Percentiles rank a stretch among this genome's conserved stretches.
These are phyloP conservation scores for Dactylellina cionopaga DNA, from an alignment of 2,329 filamentous ascomycete species.

Conservation along the genomic window DNA sequence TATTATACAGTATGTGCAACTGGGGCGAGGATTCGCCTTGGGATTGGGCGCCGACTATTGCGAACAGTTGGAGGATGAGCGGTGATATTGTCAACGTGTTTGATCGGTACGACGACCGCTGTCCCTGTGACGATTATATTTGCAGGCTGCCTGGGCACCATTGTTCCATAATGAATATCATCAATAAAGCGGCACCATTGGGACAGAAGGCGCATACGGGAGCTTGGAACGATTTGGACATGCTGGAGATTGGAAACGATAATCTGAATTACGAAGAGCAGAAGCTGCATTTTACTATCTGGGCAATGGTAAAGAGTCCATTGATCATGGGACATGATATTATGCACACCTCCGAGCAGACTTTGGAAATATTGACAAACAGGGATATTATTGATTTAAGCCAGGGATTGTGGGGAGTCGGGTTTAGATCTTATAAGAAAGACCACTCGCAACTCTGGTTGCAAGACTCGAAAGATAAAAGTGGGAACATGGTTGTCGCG, in stretches of 20 bases:
- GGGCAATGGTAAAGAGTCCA: conserved; percentile 62
- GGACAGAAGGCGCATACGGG: conserved; percentile 46
- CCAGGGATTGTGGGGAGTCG: conserved; percentile 62
- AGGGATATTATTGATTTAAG: conserved; percentile 62
- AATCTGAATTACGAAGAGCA: conserved; percentile 55
- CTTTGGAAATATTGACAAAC: conserved; percentile 61
- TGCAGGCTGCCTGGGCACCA: conserved; percentile 41
- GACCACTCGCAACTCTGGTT: conserved; percentile 64
- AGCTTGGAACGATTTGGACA: conserved; percentile 60
- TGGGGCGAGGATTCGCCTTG: conserved; percentile 68
- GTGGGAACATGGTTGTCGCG: conserved; percentile 60
- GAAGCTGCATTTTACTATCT: conserved; percentile 61
- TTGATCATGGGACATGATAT: conserved; percentile 63
- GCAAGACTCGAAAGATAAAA: conserved; percentile 62
- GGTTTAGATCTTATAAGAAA: conserved; percentile 63
- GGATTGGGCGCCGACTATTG: conserved; percentile 64
- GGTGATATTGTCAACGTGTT: conserved; percentile 61
- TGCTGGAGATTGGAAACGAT: conserved; percentile 62
- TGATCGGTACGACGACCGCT: conserved; percentile 45
- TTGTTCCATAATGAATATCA: conserved; percentile 51
- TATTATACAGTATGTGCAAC: conserved; percentile 67
- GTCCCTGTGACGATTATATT: conserved; percentile 47
- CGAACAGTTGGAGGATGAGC: conserved; percentile 63
- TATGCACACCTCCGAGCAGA: conserved; percentile 60
- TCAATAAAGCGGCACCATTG: conserved; percentile 52